A percentile compares a stretch with the other conserved stretches of the same genome.
These are phyloP conservation scores for Rosa multiflora DNA, from an alignment of 306 rosid species.

Conservation along the genomic window DNA sequence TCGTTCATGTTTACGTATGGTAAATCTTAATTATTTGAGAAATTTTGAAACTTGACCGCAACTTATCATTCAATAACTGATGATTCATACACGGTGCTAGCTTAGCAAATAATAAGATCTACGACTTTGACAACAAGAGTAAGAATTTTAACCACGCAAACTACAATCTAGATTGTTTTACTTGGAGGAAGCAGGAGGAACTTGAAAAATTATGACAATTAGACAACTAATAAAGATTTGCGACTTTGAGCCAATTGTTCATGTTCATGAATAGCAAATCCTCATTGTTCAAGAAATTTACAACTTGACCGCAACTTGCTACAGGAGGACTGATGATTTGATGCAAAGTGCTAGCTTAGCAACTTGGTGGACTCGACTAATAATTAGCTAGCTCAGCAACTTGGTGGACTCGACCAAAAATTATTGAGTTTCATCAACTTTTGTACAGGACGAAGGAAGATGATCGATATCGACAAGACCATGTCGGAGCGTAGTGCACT, in stretches of 20 bases:
- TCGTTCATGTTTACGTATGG: neutral
- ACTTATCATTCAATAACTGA: neutral
- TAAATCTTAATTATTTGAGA: neutral
- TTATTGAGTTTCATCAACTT: neutral
- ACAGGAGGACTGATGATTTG: neutral
- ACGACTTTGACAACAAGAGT: neutral
- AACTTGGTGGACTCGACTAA: too few species aligned
- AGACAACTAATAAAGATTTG: neutral
- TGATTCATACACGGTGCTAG: neutral
- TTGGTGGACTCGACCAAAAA: neutral
- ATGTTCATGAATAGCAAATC: neutral
- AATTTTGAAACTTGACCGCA: neutral
- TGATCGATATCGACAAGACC: neutral
- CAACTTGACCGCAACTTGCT: neutral
- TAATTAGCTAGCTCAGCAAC: neutral
- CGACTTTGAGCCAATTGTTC: neutral
- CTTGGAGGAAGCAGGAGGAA: neutral
- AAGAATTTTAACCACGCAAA: neutral
- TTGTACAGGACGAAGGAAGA: neutral
- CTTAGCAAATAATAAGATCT: neutral
- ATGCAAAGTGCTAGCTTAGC: neutral
- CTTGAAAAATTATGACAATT: neutral
- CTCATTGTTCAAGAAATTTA: neutral
- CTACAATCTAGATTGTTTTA: neutral
- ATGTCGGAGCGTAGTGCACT: neutral